Conservation (phyloP, 768 basidiomycete species). For the Calocybe indica region DNA sequence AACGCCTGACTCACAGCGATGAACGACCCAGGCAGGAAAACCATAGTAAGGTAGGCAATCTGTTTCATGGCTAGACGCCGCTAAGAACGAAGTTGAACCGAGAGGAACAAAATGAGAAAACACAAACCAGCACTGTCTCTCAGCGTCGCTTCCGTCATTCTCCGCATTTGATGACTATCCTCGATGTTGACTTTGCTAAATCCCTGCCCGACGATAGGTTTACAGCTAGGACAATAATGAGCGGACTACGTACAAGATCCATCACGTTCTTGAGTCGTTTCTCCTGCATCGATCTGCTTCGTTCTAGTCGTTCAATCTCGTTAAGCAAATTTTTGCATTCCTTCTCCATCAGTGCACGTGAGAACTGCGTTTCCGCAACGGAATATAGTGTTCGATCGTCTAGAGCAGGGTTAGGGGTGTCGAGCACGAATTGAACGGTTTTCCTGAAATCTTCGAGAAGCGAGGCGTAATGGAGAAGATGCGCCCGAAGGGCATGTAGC, state of each 20-base stretch:
- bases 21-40: conserved; percentile 54
- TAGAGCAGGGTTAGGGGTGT: conserved; percentile 45
- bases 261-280: conserved; percentile 45
- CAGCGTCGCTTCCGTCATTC: conserved; percentile 33
- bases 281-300: conserved; percentile 32
- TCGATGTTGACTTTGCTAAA: conserved; percentile 44
- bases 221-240: neutral
- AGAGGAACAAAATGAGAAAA: neutral
- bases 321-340: conserved; percentile 42
- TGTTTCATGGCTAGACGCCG: conserved; percentile 36
- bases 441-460: conserved; percentile 50
- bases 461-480: conserved; percentile 48
- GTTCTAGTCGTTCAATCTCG: conserved; percentile 45
- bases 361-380: conserved; percentile 9
- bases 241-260: conserved; percentile 29
- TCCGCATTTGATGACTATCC: conserved; percentile 36
- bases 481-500: conserved; percentile 51
- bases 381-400: conserved; percentile 10
- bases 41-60: conserved; percentile 54
- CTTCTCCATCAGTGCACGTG: conserved; percentile 23
- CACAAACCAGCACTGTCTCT: conserved; percentile 35
- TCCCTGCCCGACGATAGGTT: conserved; percentile 20
- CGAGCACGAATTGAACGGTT: conserved; percentile 40
- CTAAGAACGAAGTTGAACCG: neutral
- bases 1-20: conserved; percentile 26